Evolutionary conservation across 805 yeast genomes (phyloP), one percentile per base, ranked within the genome.

Genomic region (Kluyveromyces dobzhanskii): DNA sequence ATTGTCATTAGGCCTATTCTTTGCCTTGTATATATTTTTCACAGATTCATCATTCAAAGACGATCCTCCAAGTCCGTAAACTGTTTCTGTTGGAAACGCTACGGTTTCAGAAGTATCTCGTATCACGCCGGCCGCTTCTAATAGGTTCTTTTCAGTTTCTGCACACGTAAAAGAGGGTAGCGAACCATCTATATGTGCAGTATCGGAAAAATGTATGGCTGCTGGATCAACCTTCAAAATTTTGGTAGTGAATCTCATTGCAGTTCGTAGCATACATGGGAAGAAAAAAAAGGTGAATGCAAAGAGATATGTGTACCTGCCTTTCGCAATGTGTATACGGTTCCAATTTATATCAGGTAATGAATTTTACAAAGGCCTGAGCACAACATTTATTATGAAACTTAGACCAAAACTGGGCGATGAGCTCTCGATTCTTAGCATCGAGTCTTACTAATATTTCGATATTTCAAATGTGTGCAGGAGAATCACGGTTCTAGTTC

Each of bases 81-180:
- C 98, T 0, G 98, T 92, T 56, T 92, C 98, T 0, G 98, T 85
- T 2, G 98, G 98, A 51, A 92, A 88, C 0, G 90, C 97, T 11
- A 92, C 87, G 0, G 80, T 86, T 19, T 76, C 66, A 28, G 70
- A 56, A 0, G 80, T 64, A 2, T 60, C 58, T 13, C 64, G 57
- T 4, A 87, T 59, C 4, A 78, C 61, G 2, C 63, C 49, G 0
- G 86, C 78, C 4, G 96, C 97, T 14, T 60, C 60, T 9, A 59
- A 37, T 2, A 87, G 61, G 43, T 74, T 74, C 9, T 49, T 41
- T 42, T 65, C 61, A 0, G 94, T 79, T 19, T 56, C 56, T n/a
- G 65, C 50, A 50, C 80, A 85, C 1, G 67, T 49, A 14, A 81
- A 68, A 0, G 47, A 54, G 3, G 79, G 77, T 17, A 61, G 39